Evolutionary conservation across 352 stramenopile genomes (phyloP).

Genomic region (Paralagenidium karlingii): DNA sequence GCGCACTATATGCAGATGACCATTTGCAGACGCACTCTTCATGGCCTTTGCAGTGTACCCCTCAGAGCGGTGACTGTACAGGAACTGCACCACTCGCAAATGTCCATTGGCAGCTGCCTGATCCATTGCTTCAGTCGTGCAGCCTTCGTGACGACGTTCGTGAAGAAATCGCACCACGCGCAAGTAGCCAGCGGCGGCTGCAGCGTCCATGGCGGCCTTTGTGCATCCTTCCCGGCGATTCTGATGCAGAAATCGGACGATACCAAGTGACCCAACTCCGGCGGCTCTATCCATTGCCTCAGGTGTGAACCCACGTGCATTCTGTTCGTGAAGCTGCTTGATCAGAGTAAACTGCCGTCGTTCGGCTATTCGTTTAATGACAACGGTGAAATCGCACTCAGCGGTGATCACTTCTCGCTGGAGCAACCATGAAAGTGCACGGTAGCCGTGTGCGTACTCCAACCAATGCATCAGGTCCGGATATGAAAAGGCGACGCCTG

Average conservation of each 20-base stretch:
- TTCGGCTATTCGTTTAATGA: no score
- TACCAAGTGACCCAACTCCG: slow-evolving; percentile 24
- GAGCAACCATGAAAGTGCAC: no score
- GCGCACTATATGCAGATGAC: slow-evolving; percentile 14
- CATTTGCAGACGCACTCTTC: slow-evolving; percentile 12
- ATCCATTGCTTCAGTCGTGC: slow-evolving; percentile 30
- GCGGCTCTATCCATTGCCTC: slow-evolving; percentile 56
- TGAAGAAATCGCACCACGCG: slow-evolving; percentile 9
- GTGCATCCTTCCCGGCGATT: slow-evolving; percentile 27
- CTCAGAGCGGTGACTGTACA: slow-evolving; percentile 9
- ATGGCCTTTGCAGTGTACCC: slow-evolving; percentile 13
- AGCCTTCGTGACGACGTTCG: slow-evolving; percentile 14
- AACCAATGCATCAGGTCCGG: no score
- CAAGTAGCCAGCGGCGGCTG: slow-evolving; percentile 6
- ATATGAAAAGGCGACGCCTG: no score
- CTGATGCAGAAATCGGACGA: slow-evolving; percentile 38
- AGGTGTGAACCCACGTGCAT: no score
- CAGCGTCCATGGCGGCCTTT: slow-evolving; percentile 14
- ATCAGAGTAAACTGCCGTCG: no score
- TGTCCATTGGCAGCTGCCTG: slow-evolving; percentile 24
- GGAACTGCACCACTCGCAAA: slow-evolving; percentile 17
- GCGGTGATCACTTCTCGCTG: no score
- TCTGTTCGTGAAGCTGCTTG: no score
- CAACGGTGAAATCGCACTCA: no score
- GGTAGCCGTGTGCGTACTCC: no score